Base-by-base conservation (phyloP, 2,329 filamentous ascomycete genomes). In the Shiraia sp. region DNA sequence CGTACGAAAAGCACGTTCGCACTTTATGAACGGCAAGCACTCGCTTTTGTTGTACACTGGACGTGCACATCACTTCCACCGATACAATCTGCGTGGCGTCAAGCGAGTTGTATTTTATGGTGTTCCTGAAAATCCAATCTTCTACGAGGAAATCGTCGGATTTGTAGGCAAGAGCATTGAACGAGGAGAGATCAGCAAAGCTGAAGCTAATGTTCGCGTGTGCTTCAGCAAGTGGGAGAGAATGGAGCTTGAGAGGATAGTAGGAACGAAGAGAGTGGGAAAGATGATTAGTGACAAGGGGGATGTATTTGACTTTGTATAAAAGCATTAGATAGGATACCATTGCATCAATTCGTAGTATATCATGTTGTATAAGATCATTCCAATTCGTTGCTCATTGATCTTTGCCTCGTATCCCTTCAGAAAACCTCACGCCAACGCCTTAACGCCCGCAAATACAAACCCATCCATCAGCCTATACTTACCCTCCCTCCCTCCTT, bases 221-320 rank as follows among this genome's bases (percentile, higher is more conserved):
- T 66, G 93, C 50, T 97, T 97, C 65, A 92, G 88, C 7, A 90
- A 84, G 68, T 96, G 90, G 78, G 93, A 99, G 73, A 81, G 85
- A 10, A 75, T 97, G 73, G 91, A 88, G 74, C 71, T 97, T 58
- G 93, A 99, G 76, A 80, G 93, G 42, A 75, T 97, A 27, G 91
- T 91, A 2, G 93, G 93, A 1, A 88, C 80, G 2, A 82, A 86
- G 72, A 81, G 93, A 49, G 83, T 93, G 6, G 84, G 83, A 12
- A 88, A 83, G 66, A 93, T 99, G 90, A 75, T 96, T 42, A 80
- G 79, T 48, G 90, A 95, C 57, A 83, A 82, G 62, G 81, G 81
- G 3, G 92, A 97, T 79, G 93, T 88, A 1, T 99, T 97, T 80
- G 91, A 96, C 65, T 97, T 97, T 77, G 78, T 95, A 47, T 96